These are phyloP conservation scores for Phlegmacium glaucopus DNA, from an alignment of 768 basidiomycete genomes.

Conservation along the genomic window DNA sequence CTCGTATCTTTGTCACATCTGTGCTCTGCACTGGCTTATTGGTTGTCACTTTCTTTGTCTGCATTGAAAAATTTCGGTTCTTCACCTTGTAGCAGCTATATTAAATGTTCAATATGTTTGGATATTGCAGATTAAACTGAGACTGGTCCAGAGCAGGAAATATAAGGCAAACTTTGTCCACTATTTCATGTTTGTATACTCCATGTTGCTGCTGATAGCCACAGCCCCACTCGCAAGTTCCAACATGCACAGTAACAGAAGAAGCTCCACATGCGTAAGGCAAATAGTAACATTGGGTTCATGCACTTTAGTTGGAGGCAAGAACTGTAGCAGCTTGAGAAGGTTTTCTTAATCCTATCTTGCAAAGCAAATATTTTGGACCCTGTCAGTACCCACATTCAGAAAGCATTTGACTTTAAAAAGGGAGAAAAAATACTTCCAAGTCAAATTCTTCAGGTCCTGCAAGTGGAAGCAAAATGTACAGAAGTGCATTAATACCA, in stretches of 20 bases:
- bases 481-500: too few relatives aligned
- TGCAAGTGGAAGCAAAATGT: too few relatives aligned
- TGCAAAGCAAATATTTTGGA: too few relatives aligned
- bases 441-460: too few relatives aligned
- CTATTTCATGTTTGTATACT: constrained; percentile 77
- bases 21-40: background rate
- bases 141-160: background rate
- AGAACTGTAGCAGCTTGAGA: too few relatives aligned
- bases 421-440: too few relatives aligned
- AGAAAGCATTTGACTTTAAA: too few relatives aligned
- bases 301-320: too few relatives aligned
- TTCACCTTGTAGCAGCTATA: constrained; percentile 77
- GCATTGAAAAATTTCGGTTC: constrained; percentile 53
- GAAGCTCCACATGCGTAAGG: constrained; percentile 82
- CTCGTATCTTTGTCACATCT: background rate
- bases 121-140: constrained; percentile 45
- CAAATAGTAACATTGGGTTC: too few relatives aligned
- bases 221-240: constrained; percentile 86
- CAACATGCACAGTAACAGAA: constrained; percentile 85
- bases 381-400: too few relatives aligned
- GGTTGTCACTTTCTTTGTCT: constrained; percentile 20
- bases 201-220: constrained; percentile 77
- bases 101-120: constrained; percentile 85
- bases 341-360: too few relatives aligned
- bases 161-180: constrained; percentile 59